Conservation (phyloP, 2,329 filamentous ascomycete genomes). For the Fusarium pseudograminearum region DNA sequence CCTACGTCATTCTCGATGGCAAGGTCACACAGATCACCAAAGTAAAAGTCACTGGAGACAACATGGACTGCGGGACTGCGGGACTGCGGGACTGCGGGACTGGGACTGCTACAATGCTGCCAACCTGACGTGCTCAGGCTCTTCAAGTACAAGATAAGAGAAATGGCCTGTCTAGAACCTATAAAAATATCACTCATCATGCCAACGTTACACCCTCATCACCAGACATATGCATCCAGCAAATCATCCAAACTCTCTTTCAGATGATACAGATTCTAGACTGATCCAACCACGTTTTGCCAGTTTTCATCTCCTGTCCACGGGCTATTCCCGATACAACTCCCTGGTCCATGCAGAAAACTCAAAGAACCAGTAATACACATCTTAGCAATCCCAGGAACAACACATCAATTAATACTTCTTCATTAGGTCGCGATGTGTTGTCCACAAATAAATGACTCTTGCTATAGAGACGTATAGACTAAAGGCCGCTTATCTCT, state of each 20-base stretch:
- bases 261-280: constrained; percentile 14
- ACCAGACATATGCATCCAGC: constrained; percentile 23
- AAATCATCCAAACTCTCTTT: background rate
- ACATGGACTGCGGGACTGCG: background rate
- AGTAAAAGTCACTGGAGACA: constrained; percentile 12
- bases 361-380: background rate
- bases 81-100: background rate
- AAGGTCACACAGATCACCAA: constrained; percentile 5
- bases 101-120: background rate
- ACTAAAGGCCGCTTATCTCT: background rate
- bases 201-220: constrained; percentile 9
- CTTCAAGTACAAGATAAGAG: background rate
- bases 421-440: background rate
- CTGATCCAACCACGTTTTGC: constrained; percentile 9
- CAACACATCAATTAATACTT: background rate
- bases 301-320: constrained; percentile 10
- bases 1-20: constrained; percentile 29
- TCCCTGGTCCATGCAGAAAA: background rate
- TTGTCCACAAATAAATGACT: background rate
- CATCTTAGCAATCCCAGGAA: background rate
- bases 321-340: constrained; percentile 6
- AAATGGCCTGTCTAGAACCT: constrained; percentile 8
- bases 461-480: background rate
- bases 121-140: background rate
- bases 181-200: constrained; percentile 24